phyloP scores from a whole-genome alignment of 2,329 filamentous ascomycete genomes.

The Aspergillus sp. region DNA sequence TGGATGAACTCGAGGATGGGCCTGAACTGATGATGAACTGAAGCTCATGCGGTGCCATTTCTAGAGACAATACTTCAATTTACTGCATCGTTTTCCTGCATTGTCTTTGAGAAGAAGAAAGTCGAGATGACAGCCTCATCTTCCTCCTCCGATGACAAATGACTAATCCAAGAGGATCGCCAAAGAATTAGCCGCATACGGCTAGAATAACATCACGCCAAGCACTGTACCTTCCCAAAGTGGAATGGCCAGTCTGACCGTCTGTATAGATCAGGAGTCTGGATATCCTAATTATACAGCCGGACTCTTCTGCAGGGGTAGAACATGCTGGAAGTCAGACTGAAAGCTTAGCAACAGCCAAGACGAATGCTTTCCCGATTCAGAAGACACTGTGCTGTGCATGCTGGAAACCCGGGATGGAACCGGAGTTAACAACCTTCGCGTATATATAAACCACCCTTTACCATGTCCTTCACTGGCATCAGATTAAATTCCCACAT shows the following conservation, averaged over 20 bases:
- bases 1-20: background rate
- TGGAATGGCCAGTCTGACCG: background rate
- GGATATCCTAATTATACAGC: background rate
- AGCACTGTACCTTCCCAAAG: constrained; percentile 6
- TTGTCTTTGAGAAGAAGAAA: too few relatives aligned
- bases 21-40: background rate
- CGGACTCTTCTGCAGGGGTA: background rate
- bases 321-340: background rate
- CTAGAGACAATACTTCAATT: background rate
- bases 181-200: background rate
- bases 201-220: background rate
- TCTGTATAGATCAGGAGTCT: background rate
- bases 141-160: background rate
- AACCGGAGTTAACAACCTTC: too few relatives aligned
- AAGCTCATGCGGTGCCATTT: background rate
- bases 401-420: background rate
- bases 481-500: too few relatives aligned
- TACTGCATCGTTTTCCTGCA: rapidly evolving
- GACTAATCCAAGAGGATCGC: too few relatives aligned
- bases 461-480: too few relatives aligned
- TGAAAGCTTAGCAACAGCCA: background rate
- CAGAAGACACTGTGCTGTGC: background rate
- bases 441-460: too few relatives aligned
- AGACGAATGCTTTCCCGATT: background rate
- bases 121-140: background rate